Evolutionary conservation across 176 grass and related monocot genomes (phyloP).

Genomic region (Tillandsia leiboldiana): DNA sequence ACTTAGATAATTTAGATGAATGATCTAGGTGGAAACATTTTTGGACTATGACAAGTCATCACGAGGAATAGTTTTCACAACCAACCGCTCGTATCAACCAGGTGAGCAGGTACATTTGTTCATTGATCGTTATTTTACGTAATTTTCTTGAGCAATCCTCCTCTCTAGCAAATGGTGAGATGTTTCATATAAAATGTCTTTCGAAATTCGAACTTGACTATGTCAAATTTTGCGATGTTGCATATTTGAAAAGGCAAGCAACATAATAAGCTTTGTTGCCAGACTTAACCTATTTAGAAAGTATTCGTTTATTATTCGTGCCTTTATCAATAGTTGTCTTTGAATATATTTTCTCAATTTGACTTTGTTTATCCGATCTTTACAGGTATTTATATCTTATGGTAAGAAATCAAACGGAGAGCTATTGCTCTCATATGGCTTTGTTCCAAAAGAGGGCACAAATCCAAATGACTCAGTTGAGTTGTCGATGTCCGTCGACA

Average conservation of each 20-base stretch:
- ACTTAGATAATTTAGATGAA: constrained; percentile 21
- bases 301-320: not conserved
- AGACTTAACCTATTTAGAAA: not conserved
- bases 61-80: constrained; percentile 80
- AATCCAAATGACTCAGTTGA: constrained; percentile 96
- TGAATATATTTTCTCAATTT: not conserved
- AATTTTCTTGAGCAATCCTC: not conserved
- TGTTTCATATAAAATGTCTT: no score
- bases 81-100: constrained; percentile 82
- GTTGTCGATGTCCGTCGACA: constrained; percentile 58
- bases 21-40: constrained; percentile 80
- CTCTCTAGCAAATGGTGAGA: not conserved
- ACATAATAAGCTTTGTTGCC: no score
- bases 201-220: no score
- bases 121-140: constrained; percentile 15
- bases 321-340: not conserved
- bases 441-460: constrained; percentile 89
- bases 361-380: not conserved
- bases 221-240: no score
- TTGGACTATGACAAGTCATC: constrained; percentile 94
- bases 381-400: constrained; percentile 93
- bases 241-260: no score
- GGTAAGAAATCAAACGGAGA: constrained; percentile 94
- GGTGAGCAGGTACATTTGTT: constrained; percentile 89
- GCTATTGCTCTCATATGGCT: constrained; percentile 95